phyloP scores from a whole-genome alignment of 495 filamentous ascomycete genomes.

The Cetradonia linearis region DNA sequence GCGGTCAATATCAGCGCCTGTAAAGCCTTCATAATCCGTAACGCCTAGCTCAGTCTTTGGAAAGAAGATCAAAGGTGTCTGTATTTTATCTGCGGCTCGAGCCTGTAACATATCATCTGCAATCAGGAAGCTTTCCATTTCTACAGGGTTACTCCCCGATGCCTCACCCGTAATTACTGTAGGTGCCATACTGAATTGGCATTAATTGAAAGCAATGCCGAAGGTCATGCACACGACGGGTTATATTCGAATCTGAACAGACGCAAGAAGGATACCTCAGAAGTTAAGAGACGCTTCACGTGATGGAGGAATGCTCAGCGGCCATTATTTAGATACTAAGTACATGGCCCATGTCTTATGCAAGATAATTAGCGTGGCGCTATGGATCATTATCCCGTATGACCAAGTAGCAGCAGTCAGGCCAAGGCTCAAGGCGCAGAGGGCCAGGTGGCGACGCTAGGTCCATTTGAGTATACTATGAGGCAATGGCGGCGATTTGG shows the following conservation, averaged over 20 bases:
- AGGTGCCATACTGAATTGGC: background rate
- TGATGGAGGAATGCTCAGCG: background rate
- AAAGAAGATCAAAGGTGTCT: constrained; percentile 44
- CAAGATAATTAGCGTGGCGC: background rate
- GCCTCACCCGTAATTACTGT: background rate
- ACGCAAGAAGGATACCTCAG: background rate
- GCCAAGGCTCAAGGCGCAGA: background rate
- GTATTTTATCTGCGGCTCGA: constrained; percentile 39
- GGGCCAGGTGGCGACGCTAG: background rate
- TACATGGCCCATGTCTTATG: background rate
- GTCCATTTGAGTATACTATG: background rate
- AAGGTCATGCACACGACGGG: background rate
- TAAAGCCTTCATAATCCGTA: constrained; percentile 41
- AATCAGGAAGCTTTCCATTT: background rate
- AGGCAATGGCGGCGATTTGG: background rate
- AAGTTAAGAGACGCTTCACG: background rate
- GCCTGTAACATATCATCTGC: constrained; percentile 10
- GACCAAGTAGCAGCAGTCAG: background rate
- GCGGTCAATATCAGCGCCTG: constrained; percentile 41
- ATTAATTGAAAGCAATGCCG: background rate
- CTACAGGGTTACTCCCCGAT: background rate
- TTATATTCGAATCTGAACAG: background rate
- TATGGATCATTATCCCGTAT: no score
- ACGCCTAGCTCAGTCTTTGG: constrained; percentile 31
- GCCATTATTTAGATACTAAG: no score